phyloP scores from a whole-genome alignment of 306 rosid genomes.

The Lithocarpus polystachyus region DNA sequence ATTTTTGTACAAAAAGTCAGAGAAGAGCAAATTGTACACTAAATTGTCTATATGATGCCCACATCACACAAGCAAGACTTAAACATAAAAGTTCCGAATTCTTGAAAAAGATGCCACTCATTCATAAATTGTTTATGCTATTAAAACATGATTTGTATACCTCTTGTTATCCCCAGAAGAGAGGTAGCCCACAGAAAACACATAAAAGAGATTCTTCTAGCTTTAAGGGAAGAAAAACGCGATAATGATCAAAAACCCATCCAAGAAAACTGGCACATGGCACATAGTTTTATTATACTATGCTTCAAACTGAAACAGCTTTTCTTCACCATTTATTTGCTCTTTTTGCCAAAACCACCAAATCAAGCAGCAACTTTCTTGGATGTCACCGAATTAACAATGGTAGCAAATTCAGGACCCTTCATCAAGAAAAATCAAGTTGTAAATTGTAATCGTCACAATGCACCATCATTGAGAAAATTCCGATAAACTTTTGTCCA shows the following conservation, averaged over 20 bases:
- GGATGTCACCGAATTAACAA: conserved; percentile 80
- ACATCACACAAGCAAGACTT: not conserved
- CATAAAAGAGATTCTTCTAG: conserved; percentile 20
- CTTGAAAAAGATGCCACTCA: conserved; percentile 3
- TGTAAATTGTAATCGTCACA: conserved; percentile 2
- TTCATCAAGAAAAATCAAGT: conserved; percentile 27
- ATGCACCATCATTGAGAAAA: not conserved
- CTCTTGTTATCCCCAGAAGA: conserved; percentile 27
- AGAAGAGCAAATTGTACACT: not conserved
- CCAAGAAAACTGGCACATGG: conserved; percentile 8
- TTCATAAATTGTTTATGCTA: conserved; percentile 32
- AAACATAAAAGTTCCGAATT: not conserved
- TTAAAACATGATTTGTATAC: conserved; percentile 12
- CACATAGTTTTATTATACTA: conserved; percentile 22
- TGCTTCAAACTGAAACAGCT: conserved; percentile 21
- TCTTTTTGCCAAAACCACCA: conserved; percentile 28
- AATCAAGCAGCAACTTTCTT: conserved; percentile 90
- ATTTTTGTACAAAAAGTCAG: not conserved
- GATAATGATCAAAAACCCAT: conserved; percentile 31
- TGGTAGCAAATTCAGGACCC: conserved; percentile 96
- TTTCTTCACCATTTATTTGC: conserved; percentile 20
- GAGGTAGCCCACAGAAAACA: conserved; percentile 39
- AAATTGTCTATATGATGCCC: not conserved
- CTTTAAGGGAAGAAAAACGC: conserved; percentile 14
- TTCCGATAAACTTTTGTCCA: not conserved